Evolutionary conservation across 2,329 filamentous ascomycete genomes (phyloP).

Genomic region (Ceratocystis alfenasii): DNA sequence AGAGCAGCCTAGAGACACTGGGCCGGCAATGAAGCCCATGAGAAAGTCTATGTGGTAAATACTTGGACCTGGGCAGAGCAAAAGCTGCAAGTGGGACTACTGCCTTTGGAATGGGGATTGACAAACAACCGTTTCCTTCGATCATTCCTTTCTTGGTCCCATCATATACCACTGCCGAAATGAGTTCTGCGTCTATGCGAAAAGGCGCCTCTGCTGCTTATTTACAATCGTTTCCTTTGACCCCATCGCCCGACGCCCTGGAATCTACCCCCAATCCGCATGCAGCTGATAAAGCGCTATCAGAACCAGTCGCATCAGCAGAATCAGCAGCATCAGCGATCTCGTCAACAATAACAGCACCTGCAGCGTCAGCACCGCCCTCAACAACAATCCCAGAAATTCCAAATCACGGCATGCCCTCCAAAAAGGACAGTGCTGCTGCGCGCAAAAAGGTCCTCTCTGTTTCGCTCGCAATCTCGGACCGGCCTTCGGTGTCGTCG

Average conservation of each 20-base stretch:
- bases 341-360: not conserved
- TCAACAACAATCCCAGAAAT: not conserved
- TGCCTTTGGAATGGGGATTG: too few species aligned
- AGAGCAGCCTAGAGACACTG: too few species aligned
- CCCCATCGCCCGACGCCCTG: conserved; percentile 16
- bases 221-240: conserved; percentile 19
- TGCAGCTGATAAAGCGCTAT: not conserved
- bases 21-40: too few species aligned
- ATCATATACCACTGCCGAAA: not conserved
- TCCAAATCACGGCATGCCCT: not conserved
- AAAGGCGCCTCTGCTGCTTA: not conserved
- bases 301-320: not conserved
- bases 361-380: not conserved
- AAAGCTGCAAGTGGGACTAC: too few species aligned
- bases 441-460: conserved; percentile 20
- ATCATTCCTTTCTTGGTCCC: not conserved
- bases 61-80: too few species aligned
- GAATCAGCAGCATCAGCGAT: not conserved
- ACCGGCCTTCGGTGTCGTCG: conserved; percentile 15
- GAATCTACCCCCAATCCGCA: conserved; percentile 5
- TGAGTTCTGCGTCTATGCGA: conserved; percentile 1
- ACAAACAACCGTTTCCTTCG: not conserved
- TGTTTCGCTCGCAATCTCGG: conserved; percentile 14
- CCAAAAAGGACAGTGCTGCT: conserved; percentile 3
- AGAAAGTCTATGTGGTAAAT: too few species aligned